Evolutionary conservation across 345 rosid genomes (phyloP).

Genomic region (Sisymbrium irio): DNA sequence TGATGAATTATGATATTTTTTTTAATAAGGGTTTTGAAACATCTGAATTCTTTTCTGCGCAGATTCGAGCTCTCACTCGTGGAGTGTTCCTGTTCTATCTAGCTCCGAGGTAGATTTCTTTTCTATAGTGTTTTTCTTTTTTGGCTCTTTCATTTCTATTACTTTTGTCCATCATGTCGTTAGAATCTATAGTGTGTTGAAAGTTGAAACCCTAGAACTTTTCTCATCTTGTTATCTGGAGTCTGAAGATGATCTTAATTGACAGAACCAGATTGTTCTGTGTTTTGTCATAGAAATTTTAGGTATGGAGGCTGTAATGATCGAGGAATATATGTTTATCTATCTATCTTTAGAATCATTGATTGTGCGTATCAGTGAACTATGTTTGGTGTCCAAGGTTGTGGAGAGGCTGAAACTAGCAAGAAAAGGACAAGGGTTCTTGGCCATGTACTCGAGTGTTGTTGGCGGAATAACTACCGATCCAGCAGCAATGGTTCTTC

Average conservation of each 20-base stretch:
- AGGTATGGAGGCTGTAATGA: neutral
- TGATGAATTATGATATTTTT: neutral
- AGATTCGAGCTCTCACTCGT: constrained; percentile 41
- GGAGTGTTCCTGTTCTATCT: constrained; percentile 58
- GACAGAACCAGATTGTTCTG: neutral
- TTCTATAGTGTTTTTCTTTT: neutral
- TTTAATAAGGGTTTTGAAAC: neutral
- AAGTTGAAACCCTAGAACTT: neutral
- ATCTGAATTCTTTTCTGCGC: neutral
- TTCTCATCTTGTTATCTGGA: neutral
- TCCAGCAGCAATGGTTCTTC: constrained; percentile 80
- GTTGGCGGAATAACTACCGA: constrained; percentile 79
- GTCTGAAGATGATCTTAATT: no score
- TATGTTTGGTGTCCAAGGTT: constrained; percentile 45
- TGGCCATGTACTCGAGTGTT: constrained; percentile 90
- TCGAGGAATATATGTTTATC: neutral
- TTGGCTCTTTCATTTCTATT: neutral
- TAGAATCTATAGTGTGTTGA: neutral
- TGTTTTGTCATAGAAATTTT: neutral
- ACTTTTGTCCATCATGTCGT: neutral
- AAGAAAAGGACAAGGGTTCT: constrained; percentile 50
- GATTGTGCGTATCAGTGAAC: neutral
- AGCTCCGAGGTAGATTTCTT: constrained; percentile 52
- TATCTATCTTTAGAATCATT: neutral
- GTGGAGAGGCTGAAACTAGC: constrained; percentile 50